Evolutionary conservation across 2,329 filamentous ascomycete genomes (phyloP).

Genomic region (Hypoxylon sp.): DNA sequence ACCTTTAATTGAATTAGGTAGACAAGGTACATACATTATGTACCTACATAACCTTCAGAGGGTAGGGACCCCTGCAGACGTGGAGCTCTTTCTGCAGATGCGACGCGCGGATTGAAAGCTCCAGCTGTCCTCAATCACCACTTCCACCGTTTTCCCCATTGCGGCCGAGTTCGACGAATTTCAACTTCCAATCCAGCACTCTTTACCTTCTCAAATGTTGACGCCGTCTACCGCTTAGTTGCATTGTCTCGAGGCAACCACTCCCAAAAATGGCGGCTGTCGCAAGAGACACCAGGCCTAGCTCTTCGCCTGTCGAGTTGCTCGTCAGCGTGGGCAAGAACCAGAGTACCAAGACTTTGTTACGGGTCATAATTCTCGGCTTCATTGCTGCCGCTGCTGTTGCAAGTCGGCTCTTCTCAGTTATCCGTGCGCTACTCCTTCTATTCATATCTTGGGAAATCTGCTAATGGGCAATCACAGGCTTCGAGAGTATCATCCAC

Average conservation of each 20-base stretch:
- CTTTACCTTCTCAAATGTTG: slow-evolving; percentile 48
- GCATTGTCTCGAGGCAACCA: slow-evolving; percentile 47
- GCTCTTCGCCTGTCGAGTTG: slow-evolving; percentile 47
- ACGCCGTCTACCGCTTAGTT: slow-evolving; percentile 40
- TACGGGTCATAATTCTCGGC: slow-evolving; percentile 90
- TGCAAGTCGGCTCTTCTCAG: slow-evolving; percentile 95
- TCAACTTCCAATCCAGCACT: slow-evolving; percentile 15
- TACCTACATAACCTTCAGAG: not conserved
- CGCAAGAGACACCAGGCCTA: slow-evolving; percentile 52
- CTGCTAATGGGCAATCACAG: slow-evolving; percentile 60
- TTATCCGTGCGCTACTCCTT: slow-evolving; percentile 81
- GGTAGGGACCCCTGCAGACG: slow-evolving; percentile 26
- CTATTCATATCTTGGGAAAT: slow-evolving; percentile 20
- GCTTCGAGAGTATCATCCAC: slow-evolving; percentile 99
- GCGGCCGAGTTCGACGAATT: slow-evolving; percentile 18
- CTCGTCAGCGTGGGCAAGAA: slow-evolving; percentile 82
- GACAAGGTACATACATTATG: not conserved
- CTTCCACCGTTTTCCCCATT: slow-evolving; percentile 23
- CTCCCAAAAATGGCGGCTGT: slow-evolving; percentile 58
- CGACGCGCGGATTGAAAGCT: slow-evolving; percentile 48
- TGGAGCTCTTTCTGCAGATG: slow-evolving; percentile 40
- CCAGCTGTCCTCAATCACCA: slow-evolving; percentile 50
- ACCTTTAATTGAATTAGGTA: too few species aligned
- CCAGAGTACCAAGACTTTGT: slow-evolving; percentile 84
- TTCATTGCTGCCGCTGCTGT: slow-evolving; percentile 94